Base-by-base conservation (phyloP, 768 basidiomycete genomes). In the Lentinula aciculospora region DNA sequence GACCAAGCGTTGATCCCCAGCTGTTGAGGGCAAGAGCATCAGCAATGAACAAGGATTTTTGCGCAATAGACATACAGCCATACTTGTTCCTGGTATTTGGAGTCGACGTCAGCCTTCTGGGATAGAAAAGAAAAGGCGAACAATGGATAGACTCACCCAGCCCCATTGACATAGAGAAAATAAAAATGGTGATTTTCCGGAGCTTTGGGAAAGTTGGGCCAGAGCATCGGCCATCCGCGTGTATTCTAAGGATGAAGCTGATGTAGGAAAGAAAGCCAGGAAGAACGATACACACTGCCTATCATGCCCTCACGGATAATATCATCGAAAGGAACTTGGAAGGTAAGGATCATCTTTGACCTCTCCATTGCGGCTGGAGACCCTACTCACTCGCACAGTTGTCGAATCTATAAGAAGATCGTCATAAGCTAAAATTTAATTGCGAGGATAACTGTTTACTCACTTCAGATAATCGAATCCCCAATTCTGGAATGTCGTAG, bases 401-500 rank as follows among this genome's bases (percentile, higher is more conserved):
- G 62, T 83, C 82, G 54, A 81, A 83, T 28, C 55, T 56, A 29
- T 21, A 4, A 6, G 17, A 17, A 17, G 15, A 7, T 10, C 4
- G 9, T 42, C 28, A 31, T 21, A 23, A 44, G 39, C 9, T n/a
- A 21, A 3, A 13, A 28, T 2, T 3, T 25, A 12, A 13, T 36
- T 21, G 10, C 15, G 19, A 13, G 23, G n/a, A 12, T 27, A 10
- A n/a, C 25, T 7, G 46, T 19, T 45, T 4, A 61, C 77, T 45
- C 53, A 85, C 85, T 86, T 87, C 44, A 86, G 72, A 61, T 82
- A 83, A 67, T 86, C 81, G 56, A 86, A 85, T 6, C 84, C 83
- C 85, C 85, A 86, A 32, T 81, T 74, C 46, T 78, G 76, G 68
- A 86, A 86, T 3, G 77, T 71, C 60, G 75, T 76, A 3, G 74